Evolutionary conservation across 2,329 filamentous ascomycete genomes (phyloP).

Genomic region (Polytolypa hystricis): DNA sequence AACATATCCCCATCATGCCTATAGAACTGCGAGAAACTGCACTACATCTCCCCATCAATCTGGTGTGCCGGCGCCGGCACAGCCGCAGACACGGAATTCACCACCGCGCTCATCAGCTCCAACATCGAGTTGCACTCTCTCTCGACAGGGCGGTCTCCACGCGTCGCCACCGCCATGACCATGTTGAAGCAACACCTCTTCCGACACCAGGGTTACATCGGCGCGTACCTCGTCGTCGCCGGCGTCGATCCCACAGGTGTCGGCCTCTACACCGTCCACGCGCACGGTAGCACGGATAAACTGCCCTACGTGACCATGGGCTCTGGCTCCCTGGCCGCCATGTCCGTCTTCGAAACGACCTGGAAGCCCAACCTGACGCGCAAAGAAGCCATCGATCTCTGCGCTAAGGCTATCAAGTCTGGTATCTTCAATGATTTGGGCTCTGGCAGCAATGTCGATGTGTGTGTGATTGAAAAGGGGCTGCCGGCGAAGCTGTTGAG

Average conservation of each 20-base stretch:
- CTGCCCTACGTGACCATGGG: conserved; percentile 99
- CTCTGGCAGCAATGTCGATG: conserved; percentile 93
- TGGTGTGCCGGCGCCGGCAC: conserved; percentile 98
- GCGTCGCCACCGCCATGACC: conserved; percentile 98
- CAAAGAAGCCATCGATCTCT: conserved; percentile 73
- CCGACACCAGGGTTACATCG: conserved; percentile 94
- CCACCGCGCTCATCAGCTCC: conserved; percentile 94
- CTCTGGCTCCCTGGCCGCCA: conserved; percentile 86
- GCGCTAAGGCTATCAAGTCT: conserved; percentile 77
- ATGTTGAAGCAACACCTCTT: conserved; percentile 99
- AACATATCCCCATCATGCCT: not conserved
- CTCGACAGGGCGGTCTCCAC: conserved; percentile 89
- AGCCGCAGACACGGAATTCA: conserved; percentile 97
- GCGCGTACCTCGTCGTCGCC: conserved; percentile 93
- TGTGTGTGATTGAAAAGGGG: conserved; percentile 87
- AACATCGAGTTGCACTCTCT: conserved; percentile 96
- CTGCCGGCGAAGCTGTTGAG: conserved; percentile 81
- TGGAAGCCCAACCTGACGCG: conserved; percentile 72
- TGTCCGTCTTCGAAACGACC: conserved; percentile 94
- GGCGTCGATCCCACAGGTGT: conserved; percentile 92
- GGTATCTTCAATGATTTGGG: conserved; percentile 99
- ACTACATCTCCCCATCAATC: conserved; percentile 97
- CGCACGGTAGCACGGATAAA: conserved; percentile 96
- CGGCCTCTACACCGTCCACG: conserved; percentile 95
- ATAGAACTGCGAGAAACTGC: conserved; percentile 97